Percentiles rank a stretch among this genome's conserved stretches.
phyloP scores from a whole-genome alignment of 495 filamentous ascomycete species.

The Aspergillus bertholletiae region DNA sequence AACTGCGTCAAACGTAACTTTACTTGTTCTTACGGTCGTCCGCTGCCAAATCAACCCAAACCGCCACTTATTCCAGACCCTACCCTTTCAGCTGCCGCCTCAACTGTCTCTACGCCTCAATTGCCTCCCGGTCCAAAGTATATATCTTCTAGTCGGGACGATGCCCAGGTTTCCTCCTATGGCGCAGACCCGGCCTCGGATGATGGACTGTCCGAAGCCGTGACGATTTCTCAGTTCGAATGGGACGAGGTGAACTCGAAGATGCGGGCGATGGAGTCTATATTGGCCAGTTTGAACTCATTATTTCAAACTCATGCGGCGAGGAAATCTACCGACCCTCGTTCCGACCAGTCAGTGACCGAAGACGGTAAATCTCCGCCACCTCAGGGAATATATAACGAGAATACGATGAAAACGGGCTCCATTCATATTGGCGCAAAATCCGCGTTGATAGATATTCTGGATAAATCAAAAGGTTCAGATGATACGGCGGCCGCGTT shows the following conservation, averaged over 20 bases:
- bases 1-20: conserved; percentile 71
- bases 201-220: conserved; percentile 23
- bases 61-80: conserved; percentile 12
- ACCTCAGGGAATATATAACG: conserved; percentile 46
- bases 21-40: conserved; percentile 69
- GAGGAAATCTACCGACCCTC: conserved; percentile 18
- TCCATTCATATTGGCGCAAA: conserved; percentile 55
- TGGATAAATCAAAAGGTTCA: conserved; percentile 37
- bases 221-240: conserved; percentile 37
- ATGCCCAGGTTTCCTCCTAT: conserved; percentile 2
- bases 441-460: conserved; percentile 51
- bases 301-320: conserved; percentile 32
- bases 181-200: conserved; percentile 6
- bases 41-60: conserved; percentile 30
- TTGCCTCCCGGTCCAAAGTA: neutral
- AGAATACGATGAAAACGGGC: conserved; percentile 41
- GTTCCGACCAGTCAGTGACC: neutral
- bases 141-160: conserved; percentile 10
- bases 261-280: conserved; percentile 44
- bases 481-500: conserved; percentile 48
- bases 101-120: conserved; percentile 7
- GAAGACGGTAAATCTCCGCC: conserved; percentile 17
- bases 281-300: conserved; percentile 34
- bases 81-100: conserved; percentile 16
- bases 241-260: conserved; percentile 47